A percentile compares a stretch with the other conserved stretches of the same genome.
phyloP scores from a whole-genome alignment of 176 grass and related monocot genomes.

The Raddia guianensis region DNA sequence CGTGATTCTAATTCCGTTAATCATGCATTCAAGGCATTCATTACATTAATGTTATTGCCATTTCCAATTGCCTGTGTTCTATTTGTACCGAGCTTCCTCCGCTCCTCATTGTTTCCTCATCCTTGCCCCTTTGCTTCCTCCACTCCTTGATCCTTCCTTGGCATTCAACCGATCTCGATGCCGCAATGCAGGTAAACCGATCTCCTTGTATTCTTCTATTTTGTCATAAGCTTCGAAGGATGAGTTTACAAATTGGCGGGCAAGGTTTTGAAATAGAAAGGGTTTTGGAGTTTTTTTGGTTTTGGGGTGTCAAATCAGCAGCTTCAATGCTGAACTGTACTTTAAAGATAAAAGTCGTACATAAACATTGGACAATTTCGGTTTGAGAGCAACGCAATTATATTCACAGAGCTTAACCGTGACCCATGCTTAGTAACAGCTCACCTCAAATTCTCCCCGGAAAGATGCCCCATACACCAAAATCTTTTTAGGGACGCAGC shows the following conservation, averaged over 20 bases:
- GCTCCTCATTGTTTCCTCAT: no score
- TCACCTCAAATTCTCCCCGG: constrained; percentile 87
- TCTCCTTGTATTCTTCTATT: no score
- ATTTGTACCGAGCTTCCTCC: no score
- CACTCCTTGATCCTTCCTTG: no score
- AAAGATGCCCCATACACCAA: constrained; percentile 85
- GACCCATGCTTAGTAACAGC: neutral
- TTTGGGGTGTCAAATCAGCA: neutral
- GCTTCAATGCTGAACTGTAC: neutral
- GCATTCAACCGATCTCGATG: no score
- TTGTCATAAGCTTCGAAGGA: neutral
- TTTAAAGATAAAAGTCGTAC: neutral
- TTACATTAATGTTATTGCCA: no score
- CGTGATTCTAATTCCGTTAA: no score
- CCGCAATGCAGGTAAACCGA: no score
- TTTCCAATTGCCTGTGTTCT: no score
- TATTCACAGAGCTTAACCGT: neutral
- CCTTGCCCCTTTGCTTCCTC: no score
- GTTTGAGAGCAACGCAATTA: neutral
- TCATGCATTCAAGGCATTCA: no score
- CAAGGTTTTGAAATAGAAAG: neutral
- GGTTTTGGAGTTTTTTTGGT: no score
- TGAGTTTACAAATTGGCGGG: neutral
- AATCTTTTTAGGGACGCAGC: constrained; percentile 97
- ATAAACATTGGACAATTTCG: neutral